A percentile compares a stretch with the other conserved stretches of the same genome.
Conservation (phyloP, 2,329 filamentous ascomycete species). For the Colletotrichum noveboracense region DNA sequence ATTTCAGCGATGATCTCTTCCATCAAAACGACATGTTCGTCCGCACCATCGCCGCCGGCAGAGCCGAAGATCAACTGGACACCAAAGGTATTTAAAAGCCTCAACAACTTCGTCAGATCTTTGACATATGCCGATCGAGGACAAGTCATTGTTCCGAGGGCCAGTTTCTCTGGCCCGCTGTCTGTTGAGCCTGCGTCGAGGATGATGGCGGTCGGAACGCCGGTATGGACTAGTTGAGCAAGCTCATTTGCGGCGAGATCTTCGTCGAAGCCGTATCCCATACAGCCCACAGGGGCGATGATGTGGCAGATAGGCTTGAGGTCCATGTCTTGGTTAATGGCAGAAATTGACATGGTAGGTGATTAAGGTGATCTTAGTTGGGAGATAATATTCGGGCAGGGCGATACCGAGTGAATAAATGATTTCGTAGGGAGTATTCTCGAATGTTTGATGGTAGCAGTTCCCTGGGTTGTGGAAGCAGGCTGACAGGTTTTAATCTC, state of each 20-base stretch:
- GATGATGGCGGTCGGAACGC: background rate
- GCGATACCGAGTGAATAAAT: background rate
- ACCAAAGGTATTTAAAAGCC: background rate
- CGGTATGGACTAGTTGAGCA: background rate
- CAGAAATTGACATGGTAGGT: background rate
- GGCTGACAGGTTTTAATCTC: background rate
- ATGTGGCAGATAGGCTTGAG: background rate
- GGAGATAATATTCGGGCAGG: background rate
- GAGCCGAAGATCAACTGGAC: background rate
- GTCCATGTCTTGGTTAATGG: background rate
- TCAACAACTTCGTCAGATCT: background rate
- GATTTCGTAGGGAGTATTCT: background rate
- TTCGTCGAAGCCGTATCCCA: background rate
- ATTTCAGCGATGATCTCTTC: background rate
- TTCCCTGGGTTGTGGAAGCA: background rate
- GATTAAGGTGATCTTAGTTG: background rate
- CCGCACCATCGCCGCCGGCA: background rate
- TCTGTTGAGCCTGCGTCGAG: background rate
- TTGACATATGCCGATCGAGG: background rate
- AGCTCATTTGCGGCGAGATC: background rate
- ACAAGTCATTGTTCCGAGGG: background rate
- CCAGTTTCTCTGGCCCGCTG: background rate
- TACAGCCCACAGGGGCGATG: background rate
- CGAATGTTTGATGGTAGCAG: background rate
- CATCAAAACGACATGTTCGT: background rate